A percentile compares a stretch with the other conserved stretches of the same genome.
Conservation (phyloP, 192 early-diverging fungal genomes). For the Phycomyces nitens region DNA sequence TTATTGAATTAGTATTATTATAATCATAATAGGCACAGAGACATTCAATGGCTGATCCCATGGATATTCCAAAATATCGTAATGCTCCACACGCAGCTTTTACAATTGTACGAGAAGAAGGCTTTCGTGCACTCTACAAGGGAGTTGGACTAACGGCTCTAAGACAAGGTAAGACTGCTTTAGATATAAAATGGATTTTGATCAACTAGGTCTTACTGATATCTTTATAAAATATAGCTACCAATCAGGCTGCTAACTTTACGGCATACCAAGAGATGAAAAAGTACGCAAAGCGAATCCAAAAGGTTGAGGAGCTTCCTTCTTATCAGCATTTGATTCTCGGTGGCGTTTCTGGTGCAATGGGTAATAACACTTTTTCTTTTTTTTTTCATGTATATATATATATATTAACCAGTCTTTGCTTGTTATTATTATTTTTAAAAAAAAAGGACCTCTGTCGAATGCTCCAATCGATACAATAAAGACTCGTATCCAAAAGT, state of each 20-base stretch:
- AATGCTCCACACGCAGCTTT: conserved; percentile 92
- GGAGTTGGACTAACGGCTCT: conserved; percentile 91
- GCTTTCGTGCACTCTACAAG: conserved; percentile 83
- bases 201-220: too few relatives aligned
- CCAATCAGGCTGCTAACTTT: conserved; percentile 99
- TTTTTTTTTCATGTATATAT: too few relatives aligned
- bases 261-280: conserved; percentile 95
- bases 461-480: conserved; percentile 98
- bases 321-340: conserved; percentile 87
- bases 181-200: background rate
- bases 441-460: conserved; percentile 59
- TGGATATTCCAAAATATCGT: conserved; percentile 95
- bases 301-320: conserved; percentile 69
- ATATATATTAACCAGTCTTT: too few relatives aligned
- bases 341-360: conserved; percentile 87
- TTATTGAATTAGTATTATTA: too few relatives aligned
- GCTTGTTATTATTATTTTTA: too few relatives aligned
- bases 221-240: conserved; percentile 53
- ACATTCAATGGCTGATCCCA: conserved; percentile 93
- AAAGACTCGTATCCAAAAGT: conserved; percentile 97
- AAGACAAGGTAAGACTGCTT: conserved; percentile 64
- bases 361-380: conserved; percentile 50
- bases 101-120: conserved; percentile 91
- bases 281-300: conserved; percentile 63
- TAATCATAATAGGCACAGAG: conserved; percentile 59